A percentile compares a stretch with the other conserved stretches of the same genome.
phyloP scores from a whole-genome alignment of 2,329 filamentous ascomycete genomes.

The Trichoderma oligosporum region DNA sequence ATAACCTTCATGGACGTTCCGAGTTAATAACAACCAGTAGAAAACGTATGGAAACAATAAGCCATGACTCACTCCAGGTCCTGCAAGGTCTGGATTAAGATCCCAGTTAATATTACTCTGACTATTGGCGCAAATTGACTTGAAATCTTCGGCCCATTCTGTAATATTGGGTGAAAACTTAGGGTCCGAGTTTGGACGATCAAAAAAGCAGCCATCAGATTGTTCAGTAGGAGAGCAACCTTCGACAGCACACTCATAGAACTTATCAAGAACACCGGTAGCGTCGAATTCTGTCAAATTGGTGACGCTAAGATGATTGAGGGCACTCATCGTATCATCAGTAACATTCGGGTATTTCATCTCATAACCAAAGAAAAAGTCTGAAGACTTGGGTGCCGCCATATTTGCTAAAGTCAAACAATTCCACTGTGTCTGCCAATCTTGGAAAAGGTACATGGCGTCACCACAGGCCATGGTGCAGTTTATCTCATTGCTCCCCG shows the following conservation, averaged over 20 bases:
- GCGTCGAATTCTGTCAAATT: background rate
- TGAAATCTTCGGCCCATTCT: too few species aligned
- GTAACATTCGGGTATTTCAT: too few species aligned
- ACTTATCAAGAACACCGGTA: background rate
- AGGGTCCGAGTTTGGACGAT: too few species aligned
- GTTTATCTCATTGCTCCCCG: background rate
- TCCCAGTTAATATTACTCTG: too few species aligned
- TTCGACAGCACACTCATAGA: background rate
- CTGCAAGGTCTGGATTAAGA: conserved; percentile 14
- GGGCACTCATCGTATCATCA: background rate
- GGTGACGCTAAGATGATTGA: background rate
- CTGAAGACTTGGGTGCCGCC: background rate
- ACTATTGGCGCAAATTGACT: too few species aligned
- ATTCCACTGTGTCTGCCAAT: conserved; percentile 11
- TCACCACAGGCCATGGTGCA: background rate
- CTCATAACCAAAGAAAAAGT: too few species aligned
- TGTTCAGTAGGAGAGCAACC: too few species aligned
- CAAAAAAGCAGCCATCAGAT: too few species aligned
- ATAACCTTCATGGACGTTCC: background rate
- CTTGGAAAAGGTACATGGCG: background rate
- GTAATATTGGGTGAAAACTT: too few species aligned
- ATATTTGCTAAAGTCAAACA: conserved; percentile 5
- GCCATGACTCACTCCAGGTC: conserved; percentile 9
- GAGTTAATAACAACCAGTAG: too few species aligned
- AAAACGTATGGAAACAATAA: too few species aligned